Evolutionary conservation across 495 filamentous ascomycete genomes (phyloP), one percentile per base, ranked within the genome.

Genomic region (Aspergillus sparsus): DNA sequence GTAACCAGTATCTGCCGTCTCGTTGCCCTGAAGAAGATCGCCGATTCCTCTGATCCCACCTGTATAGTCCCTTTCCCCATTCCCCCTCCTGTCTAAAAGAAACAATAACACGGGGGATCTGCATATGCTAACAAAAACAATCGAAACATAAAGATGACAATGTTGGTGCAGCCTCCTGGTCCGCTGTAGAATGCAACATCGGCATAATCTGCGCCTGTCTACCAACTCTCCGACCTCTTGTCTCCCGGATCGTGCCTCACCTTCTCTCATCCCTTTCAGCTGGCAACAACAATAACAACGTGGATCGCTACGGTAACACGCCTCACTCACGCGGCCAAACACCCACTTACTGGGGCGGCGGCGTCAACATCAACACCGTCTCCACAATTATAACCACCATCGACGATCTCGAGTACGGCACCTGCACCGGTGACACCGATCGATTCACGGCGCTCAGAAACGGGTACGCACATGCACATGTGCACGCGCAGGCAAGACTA

Each of bases 171-270:
- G 84, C 83, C 0, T 80, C 79, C 57, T 97, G 92, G 92, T 92
- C 89, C 34, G 88, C 89, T n/a, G 82, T 97, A 55, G 93, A 96
- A 76, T 91, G 94, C 72, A 92, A 96, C 68, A 80, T 78, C 0
- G 85, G 90, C n/a, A 94, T 96, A 64, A 87, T 92, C 61, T 93
- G 90, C 65, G 92, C 88, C 53, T 96, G 91, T 66, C 84, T 96
- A 13, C 93, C 93, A 9, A 93, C 88, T 1, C 75, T 96, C 33
- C 95, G 94, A 62, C 92, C 93, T 6, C 78, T 96, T 12, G 78
- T 91, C 57, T 71, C 75, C n/a, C 69, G 63, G 3, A 31, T 78
- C 39, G 53, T 75, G 10, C 75, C 74, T 0, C 67, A 69, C 32
- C 58, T 78, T 9, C 58, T 76, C 9, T 69, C 73, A 6, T 69